Percentiles rank a stretch among this genome's conserved stretches.
These are phyloP conservation scores for Pythium periplocum DNA, from an alignment of 352 stramenopile genomes.

Conservation along the genomic window DNA sequence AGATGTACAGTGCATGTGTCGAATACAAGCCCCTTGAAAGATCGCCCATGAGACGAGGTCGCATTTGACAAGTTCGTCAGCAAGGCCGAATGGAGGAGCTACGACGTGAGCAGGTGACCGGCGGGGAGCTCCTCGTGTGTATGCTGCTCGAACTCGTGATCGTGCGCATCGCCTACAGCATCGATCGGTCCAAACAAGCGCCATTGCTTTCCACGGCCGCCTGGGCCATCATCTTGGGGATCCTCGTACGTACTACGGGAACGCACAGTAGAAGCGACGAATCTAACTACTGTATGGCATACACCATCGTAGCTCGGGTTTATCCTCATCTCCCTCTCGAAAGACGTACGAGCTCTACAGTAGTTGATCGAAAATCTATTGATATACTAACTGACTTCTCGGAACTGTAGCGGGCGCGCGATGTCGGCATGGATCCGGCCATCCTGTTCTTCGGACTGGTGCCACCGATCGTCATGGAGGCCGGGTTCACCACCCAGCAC, in stretches of 20 bases:
- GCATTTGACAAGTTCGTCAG: too few relatives aligned
- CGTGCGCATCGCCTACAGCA: conserved; percentile 52
- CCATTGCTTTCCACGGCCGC: conserved; percentile 42
- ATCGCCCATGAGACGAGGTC: too few relatives aligned
- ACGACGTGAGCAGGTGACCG: conserved; percentile 26
- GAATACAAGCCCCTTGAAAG: too few relatives aligned
- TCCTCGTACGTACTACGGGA: conserved; percentile 18
- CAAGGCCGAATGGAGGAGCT: conserved; percentile 13
- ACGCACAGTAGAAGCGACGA: too few relatives aligned
- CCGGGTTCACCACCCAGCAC: conserved; percentile 54
- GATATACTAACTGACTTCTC: not conserved
- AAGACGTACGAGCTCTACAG: conserved; percentile 9
- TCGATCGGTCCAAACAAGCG: conserved; percentile 29
- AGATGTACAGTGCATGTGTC: too few relatives aligned
- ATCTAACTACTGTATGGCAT: too few relatives aligned
- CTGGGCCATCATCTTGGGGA: conserved; percentile 49
- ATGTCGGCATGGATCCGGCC: conserved; percentile 37
- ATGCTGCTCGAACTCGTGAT: conserved; percentile 42
- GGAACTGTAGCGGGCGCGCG: conserved; percentile 15
- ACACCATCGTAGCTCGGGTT: conserved; percentile 6
- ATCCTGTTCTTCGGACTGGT: conserved; percentile 55
- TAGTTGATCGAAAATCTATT: not conserved
- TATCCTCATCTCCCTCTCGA: conserved; percentile 12
- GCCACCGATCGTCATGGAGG: conserved; percentile 59
- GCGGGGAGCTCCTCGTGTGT: conserved; percentile 39